Percentiles rank a stretch among this genome's conserved stretches.
Conservation (phyloP, 1,139 yeast species). For the Hyphopichia fennica region DNA sequence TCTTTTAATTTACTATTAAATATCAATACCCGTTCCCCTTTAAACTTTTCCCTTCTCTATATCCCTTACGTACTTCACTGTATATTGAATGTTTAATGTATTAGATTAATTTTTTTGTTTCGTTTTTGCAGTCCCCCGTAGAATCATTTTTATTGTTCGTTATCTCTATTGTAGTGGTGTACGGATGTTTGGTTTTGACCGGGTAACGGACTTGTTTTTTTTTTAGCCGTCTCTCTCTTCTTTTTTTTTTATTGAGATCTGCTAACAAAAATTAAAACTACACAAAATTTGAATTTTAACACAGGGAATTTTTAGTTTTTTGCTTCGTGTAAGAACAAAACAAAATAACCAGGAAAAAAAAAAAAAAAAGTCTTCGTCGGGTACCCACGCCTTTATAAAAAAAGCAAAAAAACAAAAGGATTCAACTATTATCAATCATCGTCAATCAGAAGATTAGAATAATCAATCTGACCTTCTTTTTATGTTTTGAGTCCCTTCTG, state of each 20-base stretch:
- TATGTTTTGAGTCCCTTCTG: neutral
- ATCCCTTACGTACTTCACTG: neutral
- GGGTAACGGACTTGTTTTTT: neutral
- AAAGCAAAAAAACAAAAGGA: too few species aligned
- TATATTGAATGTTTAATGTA: neutral
- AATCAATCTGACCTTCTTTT: neutral
- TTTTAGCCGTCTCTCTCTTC: too few species aligned
- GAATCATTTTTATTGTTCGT: neutral
- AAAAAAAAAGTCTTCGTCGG: neutral
- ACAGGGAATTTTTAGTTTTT: too few species aligned
- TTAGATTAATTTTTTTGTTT: neutral
- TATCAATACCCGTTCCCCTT: neutral
- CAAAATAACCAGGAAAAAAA: neutral
- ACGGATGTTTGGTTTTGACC: neutral
- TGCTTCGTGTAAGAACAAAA: slow-evolving; percentile 1
- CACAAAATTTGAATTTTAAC: too few species aligned
- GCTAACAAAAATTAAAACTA: too few species aligned
- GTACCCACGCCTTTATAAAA: neutral
- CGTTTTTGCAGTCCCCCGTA: neutral
- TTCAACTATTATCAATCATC: neutral
- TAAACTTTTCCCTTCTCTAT: neutral
- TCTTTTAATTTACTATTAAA: too few species aligned
- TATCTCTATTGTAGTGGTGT: too few species aligned
- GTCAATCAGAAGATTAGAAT: neutral
- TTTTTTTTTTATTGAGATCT: too few species aligned